Evolutionary conservation across 768 basidiomycete species (phyloP).

Genomic region (Lactarius vividus): DNA sequence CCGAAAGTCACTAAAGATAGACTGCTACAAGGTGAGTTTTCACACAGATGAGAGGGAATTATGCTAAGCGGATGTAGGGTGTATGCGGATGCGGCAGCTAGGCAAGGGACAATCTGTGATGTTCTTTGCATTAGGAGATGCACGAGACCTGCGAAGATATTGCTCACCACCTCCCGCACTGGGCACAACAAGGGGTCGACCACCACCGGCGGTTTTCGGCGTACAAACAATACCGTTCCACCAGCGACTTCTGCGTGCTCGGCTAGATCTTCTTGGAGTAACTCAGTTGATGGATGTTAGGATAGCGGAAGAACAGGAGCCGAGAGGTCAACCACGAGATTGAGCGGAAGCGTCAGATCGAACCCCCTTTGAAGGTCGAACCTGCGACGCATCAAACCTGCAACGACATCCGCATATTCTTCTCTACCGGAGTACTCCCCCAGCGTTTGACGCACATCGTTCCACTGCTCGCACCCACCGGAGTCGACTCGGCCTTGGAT

Average conservation of each 20-base stretch:
- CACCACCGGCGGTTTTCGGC: constrained; percentile 2
- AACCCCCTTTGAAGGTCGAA: background rate
- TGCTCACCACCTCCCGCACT: constrained; percentile 5
- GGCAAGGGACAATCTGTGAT: constrained; percentile 11
- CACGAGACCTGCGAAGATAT: constrained; percentile 18
- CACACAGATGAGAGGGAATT: background rate
- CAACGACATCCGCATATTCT: constrained; percentile 2
- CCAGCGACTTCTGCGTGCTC: background rate
- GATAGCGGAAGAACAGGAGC: constrained; percentile 14
- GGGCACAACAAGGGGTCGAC: constrained; percentile 11
- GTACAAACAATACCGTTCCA: background rate
- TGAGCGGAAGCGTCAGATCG: background rate
- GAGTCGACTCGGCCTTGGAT: background rate
- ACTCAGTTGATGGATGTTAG: background rate
- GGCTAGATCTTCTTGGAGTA: constrained; percentile 4
- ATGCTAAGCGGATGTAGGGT: background rate
- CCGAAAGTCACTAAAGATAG: constrained; percentile 25
- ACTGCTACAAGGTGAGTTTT: constrained; percentile 23
- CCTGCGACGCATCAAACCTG: background rate
- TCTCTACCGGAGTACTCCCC: constrained; percentile 3
- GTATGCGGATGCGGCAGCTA: constrained; percentile 15
- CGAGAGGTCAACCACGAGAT: constrained; percentile 11
- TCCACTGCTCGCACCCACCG: background rate
- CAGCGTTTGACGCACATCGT: background rate
- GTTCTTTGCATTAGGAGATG: no score